Base-by-base conservation (phyloP, 352 stramenopile genomes). In the Blastocystis sp. region DNA sequence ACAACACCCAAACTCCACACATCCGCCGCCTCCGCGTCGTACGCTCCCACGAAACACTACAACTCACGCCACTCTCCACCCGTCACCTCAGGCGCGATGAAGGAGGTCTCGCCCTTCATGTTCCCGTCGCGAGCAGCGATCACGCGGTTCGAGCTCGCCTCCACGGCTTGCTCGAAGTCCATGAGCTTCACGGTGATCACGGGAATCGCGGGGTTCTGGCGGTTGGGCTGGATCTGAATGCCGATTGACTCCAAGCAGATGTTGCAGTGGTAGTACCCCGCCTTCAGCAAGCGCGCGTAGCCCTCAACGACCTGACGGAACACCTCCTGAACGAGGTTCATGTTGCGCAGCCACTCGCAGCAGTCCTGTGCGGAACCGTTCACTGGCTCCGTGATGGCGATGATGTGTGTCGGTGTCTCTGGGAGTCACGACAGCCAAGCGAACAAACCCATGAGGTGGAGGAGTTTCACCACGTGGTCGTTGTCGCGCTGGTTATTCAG, bases 1-100 rank as follows among this genome's bases (percentile, higher is more conserved):
- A 85, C 39, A 2, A 85, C 41, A 19, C 74, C 74, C 51, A 85
- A 39, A 69, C 74, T 85, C 74, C 74, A 85, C 59, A 85, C 61
- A 59, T 85, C 74, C n/a, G 74, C 74, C 24, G 19, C 12, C 29
- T 59, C 74, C 10, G 74, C 45, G 1, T 26, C 24, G 31, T 50
- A 85, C 3, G 13, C 55, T 1, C 66, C 29, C 16, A 26, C 60
- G 41, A 85, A 85, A 41, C 74, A 85, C 74, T 85, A 85, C 4
- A 31, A 24, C 26, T 67, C n/a, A 81, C 24, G 3, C 10, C 39
- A 85, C 29, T 31, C 19, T 13, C 33, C 2, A 1, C 3, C 24
- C 24, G 29, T 0, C 45, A 85, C 74, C 50, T 85, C 74, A 2
- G 74, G 74, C 31, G 74, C 74, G 26, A 63, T 63, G 55, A 29